Percentiles rank a stretch among this genome's conserved stretches.
Evolutionary conservation across 352 stramenopile species (phyloP).

Genomic region (Bremia lactucae): DNA sequence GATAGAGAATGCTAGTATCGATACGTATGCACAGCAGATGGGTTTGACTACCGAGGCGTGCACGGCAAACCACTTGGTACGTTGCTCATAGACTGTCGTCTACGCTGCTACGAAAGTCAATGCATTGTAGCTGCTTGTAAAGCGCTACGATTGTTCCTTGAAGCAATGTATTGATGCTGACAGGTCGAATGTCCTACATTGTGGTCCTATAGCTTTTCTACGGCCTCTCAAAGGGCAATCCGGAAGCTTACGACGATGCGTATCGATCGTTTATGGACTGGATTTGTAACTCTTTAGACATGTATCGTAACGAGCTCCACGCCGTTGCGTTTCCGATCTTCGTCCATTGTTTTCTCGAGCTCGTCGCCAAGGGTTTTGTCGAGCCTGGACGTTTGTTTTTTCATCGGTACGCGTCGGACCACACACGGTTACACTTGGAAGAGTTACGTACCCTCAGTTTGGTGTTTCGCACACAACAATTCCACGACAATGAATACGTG

Average conservation of each 20-base stretch:
- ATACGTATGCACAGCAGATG: slow-evolving; percentile 49
- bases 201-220: slow-evolving; percentile 48
- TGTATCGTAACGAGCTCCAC: slow-evolving; percentile 81
- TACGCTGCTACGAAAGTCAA: no score
- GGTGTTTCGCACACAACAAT: slow-evolving; percentile 49
- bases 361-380: slow-evolving; percentile 52
- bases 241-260: slow-evolving; percentile 48
- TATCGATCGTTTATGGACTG: slow-evolving; percentile 67
- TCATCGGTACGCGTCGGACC: slow-evolving; percentile 41
- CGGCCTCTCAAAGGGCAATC: slow-evolving; percentile 48
- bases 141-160: not conserved
- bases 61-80: slow-evolving; percentile 61
- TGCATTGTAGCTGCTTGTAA: not conserved
- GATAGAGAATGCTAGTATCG: slow-evolving; percentile 28
- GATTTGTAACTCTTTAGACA: slow-evolving; percentile 79
- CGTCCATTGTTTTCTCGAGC: slow-evolving; percentile 73
- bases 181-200: slow-evolving; percentile 9
- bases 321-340: slow-evolving; percentile 70
- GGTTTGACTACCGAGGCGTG: slow-evolving; percentile 63
- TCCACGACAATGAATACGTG: slow-evolving; percentile 66
- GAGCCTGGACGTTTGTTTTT: slow-evolving; percentile 51
- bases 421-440: slow-evolving; percentile 55
- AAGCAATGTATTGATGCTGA: slow-evolving; percentile 4
- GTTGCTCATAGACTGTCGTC: no score
- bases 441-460: slow-evolving; percentile 58